A percentile compares a stretch with the other conserved stretches of the same genome.
Conservation (phyloP, 441 rosid species). For the Raphanus hybrid region DNA sequence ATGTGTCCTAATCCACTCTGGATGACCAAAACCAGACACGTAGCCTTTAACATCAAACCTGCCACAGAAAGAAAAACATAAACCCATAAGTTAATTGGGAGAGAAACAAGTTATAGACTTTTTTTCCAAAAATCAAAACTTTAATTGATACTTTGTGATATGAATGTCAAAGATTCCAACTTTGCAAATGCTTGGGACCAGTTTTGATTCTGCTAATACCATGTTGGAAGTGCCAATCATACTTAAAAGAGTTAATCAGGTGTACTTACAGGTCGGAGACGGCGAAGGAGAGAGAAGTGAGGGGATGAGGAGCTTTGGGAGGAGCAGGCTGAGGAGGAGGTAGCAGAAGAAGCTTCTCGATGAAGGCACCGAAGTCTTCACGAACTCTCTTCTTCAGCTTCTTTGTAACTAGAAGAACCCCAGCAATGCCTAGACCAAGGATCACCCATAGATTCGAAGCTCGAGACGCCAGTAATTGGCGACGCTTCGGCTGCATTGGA, state of each 20-base stretch:
- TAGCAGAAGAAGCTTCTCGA: conserved; percentile 73
- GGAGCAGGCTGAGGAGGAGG: conserved; percentile 99
- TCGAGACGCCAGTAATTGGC: conserved; percentile 56
- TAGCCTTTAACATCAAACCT: conserved; percentile 84
- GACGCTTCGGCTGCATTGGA: conserved; percentile 26
- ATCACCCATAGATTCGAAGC: conserved; percentile 87
- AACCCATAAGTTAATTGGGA: background rate
- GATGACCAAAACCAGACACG: conserved; percentile 34
- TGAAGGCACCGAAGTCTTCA: conserved; percentile 92
- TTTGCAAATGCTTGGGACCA: background rate
- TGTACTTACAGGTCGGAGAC: conserved; percentile 78
- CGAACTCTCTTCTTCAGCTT: conserved; percentile 66
- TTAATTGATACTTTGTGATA: background rate
- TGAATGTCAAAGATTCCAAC: background rate
- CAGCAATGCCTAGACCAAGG: conserved; percentile 86
- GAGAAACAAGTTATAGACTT: background rate
- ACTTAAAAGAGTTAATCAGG: background rate
- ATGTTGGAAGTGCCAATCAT: background rate
- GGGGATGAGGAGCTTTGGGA: conserved; percentile 98
- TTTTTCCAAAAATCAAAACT: background rate
- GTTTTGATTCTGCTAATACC: background rate
- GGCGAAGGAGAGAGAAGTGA: conserved; percentile 81
- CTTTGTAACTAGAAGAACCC: conserved; percentile 64
- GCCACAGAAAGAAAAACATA: conserved; percentile 14
- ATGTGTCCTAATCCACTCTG: conserved; percentile 72